phyloP scores from a whole-genome alignment of 345 rosid species.

The Rubroshorea leprosula region DNA sequence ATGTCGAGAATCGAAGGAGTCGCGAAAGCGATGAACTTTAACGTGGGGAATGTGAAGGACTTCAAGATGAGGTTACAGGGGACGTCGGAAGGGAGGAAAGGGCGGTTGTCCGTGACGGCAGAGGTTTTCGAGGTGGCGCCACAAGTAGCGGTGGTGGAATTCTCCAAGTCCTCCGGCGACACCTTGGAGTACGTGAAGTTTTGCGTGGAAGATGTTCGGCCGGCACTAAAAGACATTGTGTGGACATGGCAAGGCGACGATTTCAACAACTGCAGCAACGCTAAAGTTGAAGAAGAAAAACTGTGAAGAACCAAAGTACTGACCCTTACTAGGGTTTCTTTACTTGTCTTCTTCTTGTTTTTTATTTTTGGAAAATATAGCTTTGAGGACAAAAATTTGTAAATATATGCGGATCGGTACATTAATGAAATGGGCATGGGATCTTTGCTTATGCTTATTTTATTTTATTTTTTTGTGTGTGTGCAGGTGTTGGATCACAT shows the following conservation, averaged over 20 bases:
- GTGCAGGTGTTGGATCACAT: too few relatives aligned
- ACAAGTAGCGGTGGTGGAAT: slow-evolving; percentile 51
- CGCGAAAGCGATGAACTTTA: slow-evolving; percentile 47
- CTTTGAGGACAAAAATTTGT: too few relatives aligned
- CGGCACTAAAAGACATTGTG: slow-evolving; percentile 64
- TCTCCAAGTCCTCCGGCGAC: slow-evolving; percentile 53
- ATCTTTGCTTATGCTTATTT: too few relatives aligned
- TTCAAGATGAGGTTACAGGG: slow-evolving; percentile 44
- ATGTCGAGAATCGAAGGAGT: slow-evolving; percentile 46
- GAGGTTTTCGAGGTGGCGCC: slow-evolving; percentile 62
- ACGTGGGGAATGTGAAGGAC: slow-evolving; percentile 34
- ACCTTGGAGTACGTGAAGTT: slow-evolving; percentile 44
- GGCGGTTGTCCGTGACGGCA: slow-evolving; percentile 43
- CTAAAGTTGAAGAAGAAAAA: too few relatives aligned
- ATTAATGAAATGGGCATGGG: too few relatives aligned
- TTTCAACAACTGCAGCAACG: too few relatives aligned
- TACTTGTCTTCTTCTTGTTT: too few relatives aligned
- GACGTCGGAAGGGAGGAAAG: slow-evolving; percentile 45
- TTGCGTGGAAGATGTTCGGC: slow-evolving; percentile 61
- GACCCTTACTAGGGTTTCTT: too few relatives aligned
- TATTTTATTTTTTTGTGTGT: too few relatives aligned
- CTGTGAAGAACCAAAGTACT: too few relatives aligned
- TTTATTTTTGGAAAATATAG: too few relatives aligned
- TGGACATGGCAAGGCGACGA: slow-evolving; percentile 89
- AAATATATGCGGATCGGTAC: too few relatives aligned